Base-by-base conservation (phyloP, 1,284 basidiomycete species). In the Boletus semigastroideus region DNA sequence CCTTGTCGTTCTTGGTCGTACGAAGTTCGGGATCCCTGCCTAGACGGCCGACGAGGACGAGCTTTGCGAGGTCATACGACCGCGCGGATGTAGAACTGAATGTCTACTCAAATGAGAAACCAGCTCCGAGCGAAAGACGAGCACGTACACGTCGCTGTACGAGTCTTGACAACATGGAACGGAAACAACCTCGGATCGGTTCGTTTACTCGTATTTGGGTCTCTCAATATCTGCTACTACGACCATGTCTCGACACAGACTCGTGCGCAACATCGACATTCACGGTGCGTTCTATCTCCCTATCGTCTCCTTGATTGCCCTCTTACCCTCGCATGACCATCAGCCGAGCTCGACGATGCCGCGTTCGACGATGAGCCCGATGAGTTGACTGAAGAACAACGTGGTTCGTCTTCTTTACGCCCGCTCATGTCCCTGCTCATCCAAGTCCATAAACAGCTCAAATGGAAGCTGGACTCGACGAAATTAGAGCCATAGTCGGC, bases 261-360 rank as follows among this genome's bases (percentile, higher is more conserved):
- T 87, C 69, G 82, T 98, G 58, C 82, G 92, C 58, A 95, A 97
- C 70, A 76, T 99, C 42, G 86, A 98, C 66, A 75, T 98, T 31
- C 78, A 90, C 59, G 94, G 95, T 90, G 58, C 33, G 71, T 46
- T 52, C 25, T 46, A 62, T 52, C 62, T 61, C 65, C 0, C 3
- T 30, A 22, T 31, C 25, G 5, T 1, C 7, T 16, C 14, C 5
- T 6, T 46, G 14, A 37, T 11, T n/a, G 33, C 43, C 25, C 25
- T 50, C 48, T 55, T 19, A 47, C 16, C n/a, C 8, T 49, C 45
- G 8, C 27, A 6, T 25, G 4, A 7, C 25, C 11, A 39, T 16
- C 64, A 92, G 90, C 86, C 69, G 90, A 90, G 69, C 73, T 92
- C 45, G 83, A 90, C 48, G 87, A 90, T 59, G 82, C 85, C 59